Conservation (phyloP, 352 stramenopile species). For the Chrysophaeum taylorii region DNA sequence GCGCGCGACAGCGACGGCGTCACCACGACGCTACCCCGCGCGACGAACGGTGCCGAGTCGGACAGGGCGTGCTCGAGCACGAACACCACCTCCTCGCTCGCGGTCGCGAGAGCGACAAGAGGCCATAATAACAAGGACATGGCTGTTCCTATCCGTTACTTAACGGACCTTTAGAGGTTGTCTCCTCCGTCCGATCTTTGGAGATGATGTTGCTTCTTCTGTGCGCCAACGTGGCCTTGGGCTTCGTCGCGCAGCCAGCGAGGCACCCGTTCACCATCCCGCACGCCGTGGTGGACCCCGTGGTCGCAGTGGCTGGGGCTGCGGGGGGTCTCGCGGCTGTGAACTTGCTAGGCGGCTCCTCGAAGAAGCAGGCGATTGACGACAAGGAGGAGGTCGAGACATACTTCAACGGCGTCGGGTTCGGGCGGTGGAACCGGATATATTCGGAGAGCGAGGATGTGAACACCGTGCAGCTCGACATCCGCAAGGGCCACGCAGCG, state of each 20-base stretch:
- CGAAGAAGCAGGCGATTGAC: not conserved
- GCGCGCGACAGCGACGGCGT: not conserved
- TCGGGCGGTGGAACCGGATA: conserved; percentile 73
- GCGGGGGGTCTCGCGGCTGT: too few relatives aligned
- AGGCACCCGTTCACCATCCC: too few relatives aligned
- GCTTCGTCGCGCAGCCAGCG: too few relatives aligned
- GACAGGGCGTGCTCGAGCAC: not conserved
- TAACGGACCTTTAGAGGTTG: too few relatives aligned
- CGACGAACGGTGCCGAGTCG: not conserved
- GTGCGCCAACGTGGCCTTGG: too few relatives aligned
- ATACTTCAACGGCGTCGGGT: conserved; percentile 68
- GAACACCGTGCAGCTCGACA: conserved; percentile 65
- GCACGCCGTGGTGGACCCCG: too few relatives aligned
- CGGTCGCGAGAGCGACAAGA: not conserved
- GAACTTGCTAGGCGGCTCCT: too few relatives aligned
- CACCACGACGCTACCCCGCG: not conserved
- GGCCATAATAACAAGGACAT: too few relatives aligned
- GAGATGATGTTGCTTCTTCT: too few relatives aligned
- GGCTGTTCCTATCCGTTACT: too few relatives aligned
- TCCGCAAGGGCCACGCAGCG: conserved; percentile 60
- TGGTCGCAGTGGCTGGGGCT: too few relatives aligned
- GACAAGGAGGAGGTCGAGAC: conserved; percentile 58
- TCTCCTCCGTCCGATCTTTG: too few relatives aligned
- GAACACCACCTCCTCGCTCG: not conserved
- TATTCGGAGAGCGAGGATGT: conserved; percentile 62